A percentile compares a stretch with the other conserved stretches of the same genome.
Conservation (phyloP, 768 basidiomycete genomes). For the Phylloporus rhodoxanthus region DNA sequence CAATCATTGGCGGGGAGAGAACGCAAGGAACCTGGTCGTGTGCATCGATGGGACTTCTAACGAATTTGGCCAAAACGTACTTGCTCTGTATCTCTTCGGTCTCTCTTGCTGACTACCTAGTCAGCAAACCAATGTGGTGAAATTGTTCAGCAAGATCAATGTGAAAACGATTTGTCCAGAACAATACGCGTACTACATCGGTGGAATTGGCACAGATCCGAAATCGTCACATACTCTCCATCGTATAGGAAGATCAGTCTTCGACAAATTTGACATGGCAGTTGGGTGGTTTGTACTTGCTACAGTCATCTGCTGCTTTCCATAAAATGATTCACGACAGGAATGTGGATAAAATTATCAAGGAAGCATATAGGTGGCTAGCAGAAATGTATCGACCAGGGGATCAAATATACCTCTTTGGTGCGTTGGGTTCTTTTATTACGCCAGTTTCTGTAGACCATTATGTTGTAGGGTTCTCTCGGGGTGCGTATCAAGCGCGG, state of each 20-base stretch:
- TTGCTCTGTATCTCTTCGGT: background rate
- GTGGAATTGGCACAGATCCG: constrained; percentile 35
- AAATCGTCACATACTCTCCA: constrained; percentile 23
- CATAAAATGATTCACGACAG: constrained; percentile 10
- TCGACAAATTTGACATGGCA: constrained; percentile 32
- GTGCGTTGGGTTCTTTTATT: constrained; percentile 8
- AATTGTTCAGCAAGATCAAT: constrained; percentile 29
- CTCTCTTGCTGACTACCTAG: constrained; percentile 2
- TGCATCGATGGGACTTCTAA: background rate
- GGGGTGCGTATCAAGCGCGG: constrained; percentile 40
- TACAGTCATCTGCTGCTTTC: background rate
- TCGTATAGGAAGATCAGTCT: constrained; percentile 12
- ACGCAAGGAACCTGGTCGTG: background rate
- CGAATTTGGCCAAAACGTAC: background rate
- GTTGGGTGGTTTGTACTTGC: constrained; percentile 32
- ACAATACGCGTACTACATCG: constrained; percentile 34
- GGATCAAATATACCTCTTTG: constrained; percentile 34
- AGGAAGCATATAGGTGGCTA: constrained; percentile 13
- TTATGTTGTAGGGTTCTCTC: constrained; percentile 32
- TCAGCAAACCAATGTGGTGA: constrained; percentile 38
- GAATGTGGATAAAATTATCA: constrained; percentile 33
- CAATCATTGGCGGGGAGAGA: background rate
- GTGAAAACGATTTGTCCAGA: constrained; percentile 9
- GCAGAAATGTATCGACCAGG: too few relatives aligned
- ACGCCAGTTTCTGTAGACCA: background rate